These are phyloP conservation scores for Umbelopsis sp. DNA, from an alignment of 192 early-diverging fungal genomes.

Conservation along the genomic window DNA sequence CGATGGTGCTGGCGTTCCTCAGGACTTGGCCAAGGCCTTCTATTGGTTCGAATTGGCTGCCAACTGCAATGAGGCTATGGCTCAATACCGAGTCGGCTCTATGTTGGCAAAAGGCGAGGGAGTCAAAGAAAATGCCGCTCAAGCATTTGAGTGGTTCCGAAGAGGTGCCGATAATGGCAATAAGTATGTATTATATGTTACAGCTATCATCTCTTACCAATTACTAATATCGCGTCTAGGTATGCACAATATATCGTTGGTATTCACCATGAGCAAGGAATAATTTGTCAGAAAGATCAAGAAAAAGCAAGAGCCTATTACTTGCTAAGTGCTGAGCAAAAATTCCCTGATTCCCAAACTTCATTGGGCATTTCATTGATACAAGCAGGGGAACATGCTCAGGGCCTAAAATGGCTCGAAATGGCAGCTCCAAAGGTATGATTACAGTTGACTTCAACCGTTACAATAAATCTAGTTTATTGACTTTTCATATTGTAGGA, in stretches of 20 bases:
- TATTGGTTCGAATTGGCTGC: conserved; percentile 23
- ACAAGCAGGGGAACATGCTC: conserved; percentile 17
- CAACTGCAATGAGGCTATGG: conserved; percentile 20
- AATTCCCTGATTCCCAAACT: conserved; percentile 39
- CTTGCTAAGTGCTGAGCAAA: conserved; percentile 36
- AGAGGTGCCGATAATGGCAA: conserved; percentile 27
- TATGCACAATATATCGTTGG: conserved; percentile 42
- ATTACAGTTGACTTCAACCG: neutral
- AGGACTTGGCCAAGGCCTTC: conserved; percentile 21
- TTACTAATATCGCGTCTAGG: conserved; percentile 17
- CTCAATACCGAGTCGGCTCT: conserved; percentile 29
- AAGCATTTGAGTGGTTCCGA: conserved; percentile 25
- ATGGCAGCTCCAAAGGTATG: conserved; percentile 35
- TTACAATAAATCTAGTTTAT: neutral
- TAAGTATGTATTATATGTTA: conserved; percentile 18
- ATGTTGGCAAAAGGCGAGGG: conserved; percentile 33
- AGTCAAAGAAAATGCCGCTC: conserved; percentile 22
- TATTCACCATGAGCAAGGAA: conserved; percentile 38
- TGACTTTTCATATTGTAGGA: conserved; percentile 19
- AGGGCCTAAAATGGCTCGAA: conserved; percentile 38
- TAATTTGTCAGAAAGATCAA: conserved; percentile 18
- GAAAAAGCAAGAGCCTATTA: conserved; percentile 33
- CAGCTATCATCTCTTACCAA: neutral
- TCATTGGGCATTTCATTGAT: conserved; percentile 33
- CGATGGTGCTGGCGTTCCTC: conserved; percentile 16